Evolutionary conservation across 768 basidiomycete genomes (phyloP), one percentile per base, ranked within the genome.

Genomic region (Hericium coralloides): DNA sequence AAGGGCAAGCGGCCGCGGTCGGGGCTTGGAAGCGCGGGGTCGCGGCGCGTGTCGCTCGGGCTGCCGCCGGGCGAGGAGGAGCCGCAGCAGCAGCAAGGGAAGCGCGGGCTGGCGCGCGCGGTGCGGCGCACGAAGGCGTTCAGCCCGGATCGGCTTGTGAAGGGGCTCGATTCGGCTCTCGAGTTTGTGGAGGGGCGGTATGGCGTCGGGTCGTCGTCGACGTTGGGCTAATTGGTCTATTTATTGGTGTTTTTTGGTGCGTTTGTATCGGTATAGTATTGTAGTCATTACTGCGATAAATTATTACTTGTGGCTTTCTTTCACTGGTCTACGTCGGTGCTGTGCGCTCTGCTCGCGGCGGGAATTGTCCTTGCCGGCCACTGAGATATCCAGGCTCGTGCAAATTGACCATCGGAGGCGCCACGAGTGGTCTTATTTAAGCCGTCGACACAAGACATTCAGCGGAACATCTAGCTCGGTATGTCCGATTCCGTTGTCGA

Each of bases 111-210:
- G 22, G 20, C 2, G 17, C 53, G 55, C n/a, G 20, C 25, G 22
- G 18, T 18, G 58, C 26, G 36, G 10, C 56, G 60, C 23, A 22
- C 55, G 15, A 56, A 52, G 57, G 23, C 55, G 36, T 57, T 63
- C 49, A 60, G 53, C 45, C 55, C 59, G 15, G 62, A 58, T 47
- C 47, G 61, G 38, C 49, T 58, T 4, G 55, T 58, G 26, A 58
- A 50, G 51, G 55, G 55, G 52, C 26, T 58, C 26, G 59, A 60
- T 38, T 55, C 59, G 25, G 59, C 58, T 38, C 25, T 58, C 36
- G 61, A 63, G 18, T 61, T 61, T 36, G 60, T 60, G 15, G 55
- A 51, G 22, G 55, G 55, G 23, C 18, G 17, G 49, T 50, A 23
- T 22, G 22, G 49, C 26, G 48, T 26, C 12, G 31, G 31, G 31